These are phyloP conservation scores for Colletotrichum musae DNA, from an alignment of 2,329 filamentous ascomycete species.

Conservation along the genomic window DNA sequence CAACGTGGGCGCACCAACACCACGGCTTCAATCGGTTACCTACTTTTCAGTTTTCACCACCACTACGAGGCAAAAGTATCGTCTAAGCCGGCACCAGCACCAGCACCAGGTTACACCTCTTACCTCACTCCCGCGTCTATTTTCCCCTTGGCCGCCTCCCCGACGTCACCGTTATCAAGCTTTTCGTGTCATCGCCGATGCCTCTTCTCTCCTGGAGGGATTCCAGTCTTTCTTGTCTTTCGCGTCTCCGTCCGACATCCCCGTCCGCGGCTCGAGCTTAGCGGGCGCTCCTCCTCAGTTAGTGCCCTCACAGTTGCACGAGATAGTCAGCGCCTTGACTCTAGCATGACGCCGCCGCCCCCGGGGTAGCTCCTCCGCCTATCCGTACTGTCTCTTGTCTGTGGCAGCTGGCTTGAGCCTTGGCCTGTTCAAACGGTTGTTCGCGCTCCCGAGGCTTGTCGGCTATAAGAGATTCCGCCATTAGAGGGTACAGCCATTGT, in stretches of 20 bases:
- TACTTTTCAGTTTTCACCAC: too few species aligned
- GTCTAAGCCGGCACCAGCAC: too few species aligned
- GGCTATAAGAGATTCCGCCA: conserved; percentile 24
- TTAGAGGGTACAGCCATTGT: conserved; percentile 18
- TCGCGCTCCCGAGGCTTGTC: conserved; percentile 21
- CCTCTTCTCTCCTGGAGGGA: conserved; percentile 2
- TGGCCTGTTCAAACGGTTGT: conserved; percentile 20
- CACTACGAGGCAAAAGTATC: too few species aligned
- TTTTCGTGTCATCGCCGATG: conserved; percentile 16
- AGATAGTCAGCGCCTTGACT: conserved; percentile 17
- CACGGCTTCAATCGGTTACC: too few species aligned
- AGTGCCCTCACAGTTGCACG: neutral
- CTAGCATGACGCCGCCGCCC: conserved; percentile 22
- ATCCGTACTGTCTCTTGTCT: neutral
- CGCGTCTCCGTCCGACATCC: conserved; percentile 1
- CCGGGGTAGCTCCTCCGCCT: conserved; percentile 5
- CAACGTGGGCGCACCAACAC: too few species aligned
- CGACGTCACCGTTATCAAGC: neutral
- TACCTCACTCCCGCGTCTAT: too few species aligned
- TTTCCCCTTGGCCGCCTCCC: neutral
- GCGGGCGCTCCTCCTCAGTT: conserved; percentile 6
- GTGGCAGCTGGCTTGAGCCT: neutral
- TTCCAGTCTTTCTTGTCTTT: conserved; percentile 1
- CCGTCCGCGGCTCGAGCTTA: conserved; percentile 10
- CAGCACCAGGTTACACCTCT: too few species aligned